Conservation (phyloP, 2,329 filamentous ascomycete species). For the Fusarium avenaceum region DNA sequence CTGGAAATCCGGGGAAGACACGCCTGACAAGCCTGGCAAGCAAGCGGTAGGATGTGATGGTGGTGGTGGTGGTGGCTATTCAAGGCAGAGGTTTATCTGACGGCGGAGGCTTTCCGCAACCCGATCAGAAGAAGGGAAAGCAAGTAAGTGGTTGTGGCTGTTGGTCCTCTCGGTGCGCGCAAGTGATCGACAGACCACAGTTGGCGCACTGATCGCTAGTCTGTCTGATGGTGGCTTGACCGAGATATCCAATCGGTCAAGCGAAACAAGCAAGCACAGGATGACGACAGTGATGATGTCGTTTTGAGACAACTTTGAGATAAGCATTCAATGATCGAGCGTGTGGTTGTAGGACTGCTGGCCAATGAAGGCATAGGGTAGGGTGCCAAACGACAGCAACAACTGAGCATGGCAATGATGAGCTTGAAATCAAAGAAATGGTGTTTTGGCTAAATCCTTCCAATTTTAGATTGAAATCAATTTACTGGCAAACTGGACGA, state of each 20-base stretch:
- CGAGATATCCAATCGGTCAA: conserved; percentile 25
- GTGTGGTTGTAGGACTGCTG: neutral
- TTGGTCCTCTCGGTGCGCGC: conserved; percentile 31
- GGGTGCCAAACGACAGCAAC: conserved; percentile 1
- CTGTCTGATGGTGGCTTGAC: conserved; percentile 32
- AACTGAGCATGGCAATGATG: conserved; percentile 24
- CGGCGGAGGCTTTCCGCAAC: conserved; percentile 38
- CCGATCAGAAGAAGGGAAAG: conserved; percentile 9
- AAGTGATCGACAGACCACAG: conserved; percentile 28
- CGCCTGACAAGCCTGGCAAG: neutral
- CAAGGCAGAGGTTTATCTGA: conserved; percentile 20
- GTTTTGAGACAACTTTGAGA: conserved; percentile 18
- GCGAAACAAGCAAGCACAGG: conserved; percentile 18
- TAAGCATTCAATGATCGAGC: conserved; percentile 11
- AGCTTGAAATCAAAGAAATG: conserved; percentile 1
- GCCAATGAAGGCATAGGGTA: conserved; percentile 10
- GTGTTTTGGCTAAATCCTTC: conserved; percentile 12
- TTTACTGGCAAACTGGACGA: neutral
- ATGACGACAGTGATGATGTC: conserved; percentile 36
- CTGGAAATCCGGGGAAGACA: conserved; percentile 43
- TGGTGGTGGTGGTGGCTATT: conserved; percentile 12
- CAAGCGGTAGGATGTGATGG: conserved; percentile 3
- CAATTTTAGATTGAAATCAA: conserved; percentile 11
- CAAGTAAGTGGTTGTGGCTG: conserved; percentile 6
- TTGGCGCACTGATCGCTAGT: conserved; percentile 30